Conservation (phyloP, 345 rosid genomes). For the Sonneratia alba region DNA sequence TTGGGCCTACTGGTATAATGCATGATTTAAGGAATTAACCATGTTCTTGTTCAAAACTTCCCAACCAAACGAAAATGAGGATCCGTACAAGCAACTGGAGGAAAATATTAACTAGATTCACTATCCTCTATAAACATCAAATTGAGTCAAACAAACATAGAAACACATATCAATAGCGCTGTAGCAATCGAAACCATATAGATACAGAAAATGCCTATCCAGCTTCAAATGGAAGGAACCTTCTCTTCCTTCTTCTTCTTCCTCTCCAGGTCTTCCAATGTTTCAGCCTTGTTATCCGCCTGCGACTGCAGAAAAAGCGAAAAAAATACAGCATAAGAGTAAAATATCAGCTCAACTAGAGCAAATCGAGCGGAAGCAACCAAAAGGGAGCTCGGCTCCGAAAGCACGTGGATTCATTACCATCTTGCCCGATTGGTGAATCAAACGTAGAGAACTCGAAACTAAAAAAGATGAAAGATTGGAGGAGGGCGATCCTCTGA, state of each 20-base stretch:
- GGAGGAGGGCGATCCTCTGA: neutral
- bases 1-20: neutral
- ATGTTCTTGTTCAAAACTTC: too few species aligned
- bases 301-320: conserved; percentile 29
- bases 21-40: neutral
- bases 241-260: conserved; percentile 92
- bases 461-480: neutral
- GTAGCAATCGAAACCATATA: neutral
- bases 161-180: neutral
- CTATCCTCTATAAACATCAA: neutral
- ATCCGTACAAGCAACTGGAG: too few species aligned
- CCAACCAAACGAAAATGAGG: too few species aligned
- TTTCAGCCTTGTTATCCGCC: conserved; percentile 41
- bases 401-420: neutral
- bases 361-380: neutral
- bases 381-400: neutral
- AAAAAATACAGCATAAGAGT: neutral
- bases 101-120: neutral
- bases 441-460: neutral
- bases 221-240: conserved; percentile 21
- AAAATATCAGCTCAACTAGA: neutral
- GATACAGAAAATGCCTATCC: neutral
- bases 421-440: neutral
- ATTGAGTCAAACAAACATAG: neutral
- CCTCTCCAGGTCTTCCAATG: conserved; percentile 68